Percentiles rank a stretch among this genome's conserved stretches.
Conservation (phyloP, 129 eudicot species). For the Artemisia annua region DNA sequence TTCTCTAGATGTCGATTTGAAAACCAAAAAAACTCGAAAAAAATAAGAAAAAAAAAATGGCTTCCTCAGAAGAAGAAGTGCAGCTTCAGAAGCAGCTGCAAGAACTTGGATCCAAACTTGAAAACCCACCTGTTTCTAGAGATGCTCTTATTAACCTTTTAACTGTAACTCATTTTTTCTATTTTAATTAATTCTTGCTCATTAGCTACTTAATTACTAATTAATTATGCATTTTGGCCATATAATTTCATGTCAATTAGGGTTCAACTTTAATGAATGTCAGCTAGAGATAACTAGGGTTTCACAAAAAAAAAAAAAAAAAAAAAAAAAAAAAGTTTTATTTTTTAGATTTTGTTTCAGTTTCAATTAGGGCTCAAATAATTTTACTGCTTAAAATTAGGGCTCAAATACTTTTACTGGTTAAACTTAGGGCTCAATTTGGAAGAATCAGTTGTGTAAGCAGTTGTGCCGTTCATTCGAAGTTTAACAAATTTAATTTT, state of each 20-base stretch:
- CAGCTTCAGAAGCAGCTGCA: conserved; percentile 34
- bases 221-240: neutral
- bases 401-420: conserved; percentile 23
- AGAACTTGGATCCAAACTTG: conserved; percentile 39
- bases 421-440: conserved; percentile 34
- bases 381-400: conserved; percentile 25
- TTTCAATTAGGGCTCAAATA: neutral
- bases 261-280: neutral
- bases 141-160: conserved; percentile 37
- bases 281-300: neutral
- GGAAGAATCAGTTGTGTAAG: neutral
- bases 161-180: conserved; percentile 1
- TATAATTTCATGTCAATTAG: neutral
- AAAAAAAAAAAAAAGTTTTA: too few species aligned
- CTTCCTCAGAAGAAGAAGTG: too few species aligned
- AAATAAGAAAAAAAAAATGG: conserved; percentile 15
- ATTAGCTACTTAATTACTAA: conserved; percentile 16
- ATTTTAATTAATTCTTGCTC: neutral
- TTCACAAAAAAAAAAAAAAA: too few species aligned
- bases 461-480: too few species aligned
- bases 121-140: conserved; percentile 27
- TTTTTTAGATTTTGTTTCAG: neutral
- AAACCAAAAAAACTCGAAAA: conserved; percentile 9
- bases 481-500: too few species aligned
- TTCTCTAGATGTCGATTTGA: conserved; percentile 35